phyloP scores from a whole-genome alignment of 2,329 filamentous ascomycete species.

The Xylaria sp. region DNA sequence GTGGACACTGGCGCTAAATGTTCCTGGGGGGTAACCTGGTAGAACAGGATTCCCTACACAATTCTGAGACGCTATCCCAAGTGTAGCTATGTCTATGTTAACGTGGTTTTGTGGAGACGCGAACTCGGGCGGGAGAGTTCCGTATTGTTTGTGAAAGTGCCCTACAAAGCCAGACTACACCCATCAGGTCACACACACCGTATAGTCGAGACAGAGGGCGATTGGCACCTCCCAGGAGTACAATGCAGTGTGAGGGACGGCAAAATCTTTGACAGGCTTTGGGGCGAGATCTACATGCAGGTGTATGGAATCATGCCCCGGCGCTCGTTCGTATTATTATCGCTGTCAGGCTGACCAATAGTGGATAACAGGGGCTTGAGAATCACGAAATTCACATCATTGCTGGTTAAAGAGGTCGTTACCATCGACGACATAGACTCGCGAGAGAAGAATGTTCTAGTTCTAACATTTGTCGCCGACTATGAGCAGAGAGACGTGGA shows the following conservation, averaged over 20 bases:
- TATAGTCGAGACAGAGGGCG: background rate
- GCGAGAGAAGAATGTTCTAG: background rate
- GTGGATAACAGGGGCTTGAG: conserved; percentile 4
- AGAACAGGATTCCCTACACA: background rate
- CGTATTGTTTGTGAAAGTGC: background rate
- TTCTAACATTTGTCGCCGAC: conserved; percentile 15
- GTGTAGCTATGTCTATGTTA: conserved; percentile 15
- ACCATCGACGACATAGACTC: background rate
- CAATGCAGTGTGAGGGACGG: background rate
- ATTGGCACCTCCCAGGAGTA: conserved; percentile 23
- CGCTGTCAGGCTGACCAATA: background rate
- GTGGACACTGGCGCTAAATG: background rate
- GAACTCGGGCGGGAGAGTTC: background rate
- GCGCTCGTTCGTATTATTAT: background rate
- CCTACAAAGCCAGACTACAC: background rate
- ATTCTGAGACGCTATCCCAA: background rate
- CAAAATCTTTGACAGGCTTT: conserved; percentile 1
- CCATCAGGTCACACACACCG: background rate
- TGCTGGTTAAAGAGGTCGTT: background rate
- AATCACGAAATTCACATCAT: conserved; percentile 14
- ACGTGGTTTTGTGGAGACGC: conserved; percentile 1
- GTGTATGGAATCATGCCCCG: conserved; percentile 15
- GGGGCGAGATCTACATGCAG: background rate
- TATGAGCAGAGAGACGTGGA: background rate
- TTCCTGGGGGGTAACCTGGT: background rate